A percentile compares a stretch with the other conserved stretches of the same genome.
phyloP scores from a whole-genome alignment of 1,284 basidiomycete genomes.

The Ustilago tritici region DNA sequence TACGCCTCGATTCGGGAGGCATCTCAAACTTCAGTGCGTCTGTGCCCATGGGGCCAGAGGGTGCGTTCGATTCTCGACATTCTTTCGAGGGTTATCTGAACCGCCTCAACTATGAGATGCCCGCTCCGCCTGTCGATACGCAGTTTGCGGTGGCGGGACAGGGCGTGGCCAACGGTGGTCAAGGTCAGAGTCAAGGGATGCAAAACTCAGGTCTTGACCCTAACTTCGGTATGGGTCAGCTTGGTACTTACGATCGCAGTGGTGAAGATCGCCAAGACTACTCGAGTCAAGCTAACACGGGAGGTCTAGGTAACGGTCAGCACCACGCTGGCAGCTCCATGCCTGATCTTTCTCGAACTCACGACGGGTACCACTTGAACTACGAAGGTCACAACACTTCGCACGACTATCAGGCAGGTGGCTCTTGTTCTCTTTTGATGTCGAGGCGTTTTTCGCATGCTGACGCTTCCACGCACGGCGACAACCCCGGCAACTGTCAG shows the following conservation, averaged over 20 bases:
- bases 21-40: slow-evolving; percentile 10
- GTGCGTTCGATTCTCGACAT: slow-evolving; percentile 1
- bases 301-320: background rate
- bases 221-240: slow-evolving; percentile 7
- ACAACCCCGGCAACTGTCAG: background rate
- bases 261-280: slow-evolving; percentile 16
- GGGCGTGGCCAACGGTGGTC: background rate
- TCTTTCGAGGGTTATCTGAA: slow-evolving; percentile 21
- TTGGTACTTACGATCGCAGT: slow-evolving; percentile 10
- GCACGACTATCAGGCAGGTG: background rate
- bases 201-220: slow-evolving; percentile 6
- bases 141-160: slow-evolving; percentile 15
- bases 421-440: slow-evolving; percentile 7
- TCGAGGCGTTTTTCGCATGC: slow-evolving; percentile 24
- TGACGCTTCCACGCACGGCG: background rate
- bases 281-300: background rate
- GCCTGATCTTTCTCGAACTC: background rate
- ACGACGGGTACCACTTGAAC: background rate
- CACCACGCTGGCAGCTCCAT: background rate
- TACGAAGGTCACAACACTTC: background rate
- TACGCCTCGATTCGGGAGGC: slow-evolving; percentile 34
- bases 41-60: slow-evolving; percentile 13
- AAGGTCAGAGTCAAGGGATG: background rate
- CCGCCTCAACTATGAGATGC: slow-evolving; percentile 17
- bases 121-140: slow-evolving; percentile 4